Base-by-base conservation (phyloP, 441 rosid species). In the Populus hybrid region DNA sequence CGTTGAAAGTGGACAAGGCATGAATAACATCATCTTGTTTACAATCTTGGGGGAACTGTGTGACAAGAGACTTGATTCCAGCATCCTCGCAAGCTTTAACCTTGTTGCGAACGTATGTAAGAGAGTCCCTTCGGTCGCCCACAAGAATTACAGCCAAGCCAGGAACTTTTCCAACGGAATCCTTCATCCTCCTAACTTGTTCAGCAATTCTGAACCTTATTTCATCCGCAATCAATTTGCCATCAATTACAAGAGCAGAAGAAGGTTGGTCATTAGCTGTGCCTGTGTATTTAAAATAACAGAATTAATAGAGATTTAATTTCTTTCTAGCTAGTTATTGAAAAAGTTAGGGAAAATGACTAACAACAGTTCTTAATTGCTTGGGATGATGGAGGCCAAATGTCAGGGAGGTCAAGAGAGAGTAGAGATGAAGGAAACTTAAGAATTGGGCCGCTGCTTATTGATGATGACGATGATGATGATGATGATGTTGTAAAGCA, bases 81-180 rank as follows among this genome's bases (percentile, higher is more conserved):
- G 86, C 85, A 81, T 93, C 98, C 81, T 91, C 93, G 75, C 97
- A 91, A 78, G 98, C 97, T 83, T 75, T 85, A 7, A 90, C 89
- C 88, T 91, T 95, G 84, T 93, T 93, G 66, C 91, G 90, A 40
- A 93, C 99, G 75, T 93, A 95, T 46, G 91, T 88, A 74, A 83
- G 89, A 0, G 98, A 95, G 84, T 93, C 99, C 82, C 75, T 90
- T 87, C 96, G 90, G 77, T 88, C 76, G n/a, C 99, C 98, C 50
- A 92, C 88, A 83, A 93, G 69, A 78, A 95, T 87, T 73, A 95
- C 98, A 11, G 92, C 99, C 87, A 95, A 88, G 69, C 99, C 97
- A 67, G 98, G 99, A 75, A 91, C 90, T 83, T 84, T 87, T 34
- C 94, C 89, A 21, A 92, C 85, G 61, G 74, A 84, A 9, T 84